These are phyloP conservation scores for Rickenella mellea DNA, from an alignment of 768 basidiomycete species.

Conservation along the genomic window DNA sequence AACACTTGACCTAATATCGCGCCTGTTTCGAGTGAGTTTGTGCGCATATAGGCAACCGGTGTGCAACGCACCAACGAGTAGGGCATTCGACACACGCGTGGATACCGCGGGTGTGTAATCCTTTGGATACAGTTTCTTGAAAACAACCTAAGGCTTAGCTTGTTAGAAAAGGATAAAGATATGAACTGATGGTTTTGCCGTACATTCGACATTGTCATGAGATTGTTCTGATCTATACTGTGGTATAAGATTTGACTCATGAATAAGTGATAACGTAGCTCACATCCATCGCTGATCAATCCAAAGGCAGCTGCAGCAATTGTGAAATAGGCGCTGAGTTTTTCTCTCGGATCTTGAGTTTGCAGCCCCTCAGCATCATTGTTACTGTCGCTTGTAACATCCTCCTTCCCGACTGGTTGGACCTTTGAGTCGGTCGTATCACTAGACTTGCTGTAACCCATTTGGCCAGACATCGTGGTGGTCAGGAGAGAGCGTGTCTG, in stretches of 20 bases:
- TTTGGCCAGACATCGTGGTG: too few species aligned
- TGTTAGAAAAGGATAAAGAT: constrained; percentile 2
- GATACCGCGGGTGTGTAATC: constrained; percentile 51
- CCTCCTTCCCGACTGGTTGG: too few species aligned
- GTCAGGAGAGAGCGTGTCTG: too few species aligned
- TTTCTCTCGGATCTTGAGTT: constrained; percentile 31
- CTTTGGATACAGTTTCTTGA: constrained; percentile 54
- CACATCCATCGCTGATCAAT: constrained; percentile 55
- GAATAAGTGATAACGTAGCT: constrained; percentile 4
- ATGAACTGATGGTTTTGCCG: constrained; percentile 5
- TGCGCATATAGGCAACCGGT: background rate
- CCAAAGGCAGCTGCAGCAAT: constrained; percentile 58
- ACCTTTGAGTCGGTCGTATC: too few species aligned
- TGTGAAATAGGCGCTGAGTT: constrained; percentile 50
- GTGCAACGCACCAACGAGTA: constrained; percentile 47
- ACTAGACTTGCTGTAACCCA: too few species aligned
- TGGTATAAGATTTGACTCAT: constrained; percentile 3
- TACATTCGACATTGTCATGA: constrained; percentile 64
- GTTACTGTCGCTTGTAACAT: too few species aligned
- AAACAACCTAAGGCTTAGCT: constrained; percentile 40
- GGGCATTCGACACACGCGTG: constrained; percentile 61
- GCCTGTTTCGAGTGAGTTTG: constrained; percentile 25
- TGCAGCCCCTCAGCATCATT: too few species aligned
- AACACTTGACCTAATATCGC: constrained; percentile 51
- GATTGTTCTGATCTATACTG: constrained; percentile 51